A percentile compares a stretch with the other conserved stretches of the same genome.
Conservation (phyloP, 1,284 basidiomycete species). For the Trichosporon inkin region DNA sequence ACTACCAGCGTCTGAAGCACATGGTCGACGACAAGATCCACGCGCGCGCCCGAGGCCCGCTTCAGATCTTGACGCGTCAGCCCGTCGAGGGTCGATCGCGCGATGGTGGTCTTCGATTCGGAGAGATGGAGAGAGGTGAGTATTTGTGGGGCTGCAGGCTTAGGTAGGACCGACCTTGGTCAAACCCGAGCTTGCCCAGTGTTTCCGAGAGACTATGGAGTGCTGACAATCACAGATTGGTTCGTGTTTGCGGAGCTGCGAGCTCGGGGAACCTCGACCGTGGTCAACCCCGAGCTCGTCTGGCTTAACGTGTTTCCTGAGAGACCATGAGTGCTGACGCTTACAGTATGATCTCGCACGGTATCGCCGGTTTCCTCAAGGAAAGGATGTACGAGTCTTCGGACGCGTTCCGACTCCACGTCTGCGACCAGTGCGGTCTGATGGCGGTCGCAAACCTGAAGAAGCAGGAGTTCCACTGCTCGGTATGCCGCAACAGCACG, state of each 20-base stretch:
- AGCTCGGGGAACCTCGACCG: too few species aligned
- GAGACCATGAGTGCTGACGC: too few species aligned
- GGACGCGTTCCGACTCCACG: slow-evolving; percentile 92
- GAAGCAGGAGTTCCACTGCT: slow-evolving; percentile 57
- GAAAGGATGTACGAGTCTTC: slow-evolving; percentile 80
- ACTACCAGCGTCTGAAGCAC: slow-evolving; percentile 98
- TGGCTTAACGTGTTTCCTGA: too few species aligned
- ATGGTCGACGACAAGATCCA: slow-evolving; percentile 99
- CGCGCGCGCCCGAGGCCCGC: slow-evolving; percentile 91
- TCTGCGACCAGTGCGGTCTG: slow-evolving; percentile 92
- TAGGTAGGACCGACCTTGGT: too few species aligned
- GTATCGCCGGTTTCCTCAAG: slow-evolving; percentile 95
- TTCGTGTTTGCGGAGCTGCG: too few species aligned
- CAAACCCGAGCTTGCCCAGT: too few species aligned
- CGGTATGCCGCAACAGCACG: slow-evolving; percentile 87
- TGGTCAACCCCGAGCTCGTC: too few species aligned
- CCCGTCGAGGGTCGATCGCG: slow-evolving; percentile 99
- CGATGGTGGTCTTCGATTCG: slow-evolving; percentile 98
- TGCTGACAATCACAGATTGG: too few species aligned
- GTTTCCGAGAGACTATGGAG: too few species aligned
- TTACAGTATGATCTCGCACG: slow-evolving; percentile 98
- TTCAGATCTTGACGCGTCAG: slow-evolving; percentile 95
- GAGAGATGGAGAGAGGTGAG: slow-evolving; percentile 83
- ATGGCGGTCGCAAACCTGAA: slow-evolving; percentile 88
- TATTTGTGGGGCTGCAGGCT: too few species aligned